Percentiles rank a stretch among this genome's conserved stretches.
Conservation (phyloP, 371 early-diverging fungal genomes). For the Mucor piriformis region DNA sequence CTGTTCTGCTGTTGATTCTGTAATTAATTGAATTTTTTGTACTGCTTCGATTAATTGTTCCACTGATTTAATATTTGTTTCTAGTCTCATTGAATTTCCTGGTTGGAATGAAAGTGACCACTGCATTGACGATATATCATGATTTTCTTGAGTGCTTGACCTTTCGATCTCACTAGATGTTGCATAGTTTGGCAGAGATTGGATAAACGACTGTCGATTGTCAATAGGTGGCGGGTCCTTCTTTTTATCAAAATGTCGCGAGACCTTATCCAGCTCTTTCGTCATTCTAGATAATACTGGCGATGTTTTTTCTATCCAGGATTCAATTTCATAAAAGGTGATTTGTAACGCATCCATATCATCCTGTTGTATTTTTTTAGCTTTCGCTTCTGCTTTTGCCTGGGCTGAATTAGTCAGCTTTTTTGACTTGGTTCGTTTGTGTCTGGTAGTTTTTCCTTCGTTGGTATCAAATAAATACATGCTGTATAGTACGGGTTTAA, state of each 20-base stretch:
- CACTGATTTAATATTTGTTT: conserved; percentile 54
- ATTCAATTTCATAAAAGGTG: conserved; percentile 55
- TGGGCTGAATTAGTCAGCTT: conserved; percentile 12
- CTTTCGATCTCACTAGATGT: background rate
- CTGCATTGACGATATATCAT: conserved; percentile 33
- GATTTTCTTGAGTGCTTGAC: background rate
- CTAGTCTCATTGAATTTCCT: conserved; percentile 42
- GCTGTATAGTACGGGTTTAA: too few species aligned
- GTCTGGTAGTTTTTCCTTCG: conserved; percentile 1
- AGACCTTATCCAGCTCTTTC: conserved; percentile 50
- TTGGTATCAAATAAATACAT: conserved; percentile 20
- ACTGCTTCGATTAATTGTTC: conserved; percentile 56
- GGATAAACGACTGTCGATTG: background rate
- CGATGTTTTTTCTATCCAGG: conserved; percentile 55
- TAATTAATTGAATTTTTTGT: conserved; percentile 38
- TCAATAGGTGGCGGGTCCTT: conserved; percentile 6
- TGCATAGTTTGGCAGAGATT: background rate
- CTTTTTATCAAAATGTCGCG: conserved; percentile 40
- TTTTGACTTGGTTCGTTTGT: conserved; percentile 4
- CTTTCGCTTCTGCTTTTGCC: conserved; percentile 37
- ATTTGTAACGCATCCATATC: conserved; percentile 53
- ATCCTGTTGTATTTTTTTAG: conserved; percentile 45
- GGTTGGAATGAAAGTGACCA: conserved; percentile 51
- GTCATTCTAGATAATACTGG: conserved; percentile 50
- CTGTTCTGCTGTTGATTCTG: conserved; percentile 17